A percentile compares a stretch with the other conserved stretches of the same genome.
phyloP scores from a whole-genome alignment of 371 early-diverging fungal species.

The Mucor lusitanicus region DNA sequence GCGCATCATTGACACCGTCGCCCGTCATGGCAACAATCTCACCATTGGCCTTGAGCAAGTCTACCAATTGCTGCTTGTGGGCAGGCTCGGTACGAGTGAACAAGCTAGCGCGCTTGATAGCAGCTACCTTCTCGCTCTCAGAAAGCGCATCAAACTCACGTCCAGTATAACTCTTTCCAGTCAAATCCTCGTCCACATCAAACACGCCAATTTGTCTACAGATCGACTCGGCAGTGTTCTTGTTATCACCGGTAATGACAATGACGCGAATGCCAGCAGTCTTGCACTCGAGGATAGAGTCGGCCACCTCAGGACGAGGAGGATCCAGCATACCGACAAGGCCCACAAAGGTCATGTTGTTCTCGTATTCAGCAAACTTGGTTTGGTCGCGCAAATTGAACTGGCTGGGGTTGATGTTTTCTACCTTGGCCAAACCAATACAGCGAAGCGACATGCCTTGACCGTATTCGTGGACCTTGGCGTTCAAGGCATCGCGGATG shows the following conservation, averaged over 20 bases:
- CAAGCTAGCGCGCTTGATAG: constrained; percentile 76
- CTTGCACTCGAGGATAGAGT: constrained; percentile 80
- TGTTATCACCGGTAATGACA: constrained; percentile 98
- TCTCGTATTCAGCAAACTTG: constrained; percentile 71
- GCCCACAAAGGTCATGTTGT: constrained; percentile 89
- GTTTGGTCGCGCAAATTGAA: constrained; percentile 67
- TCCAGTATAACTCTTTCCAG: constrained; percentile 86
- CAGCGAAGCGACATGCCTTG: constrained; percentile 80
- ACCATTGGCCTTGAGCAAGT: constrained; percentile 83
- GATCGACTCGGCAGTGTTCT: constrained; percentile 94
- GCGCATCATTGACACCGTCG: constrained; percentile 99
- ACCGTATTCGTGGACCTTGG: constrained; percentile 79
- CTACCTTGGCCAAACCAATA: constrained; percentile 87
- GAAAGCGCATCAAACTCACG: constrained; percentile 80
- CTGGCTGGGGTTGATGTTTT: constrained; percentile 52
- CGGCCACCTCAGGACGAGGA: constrained; percentile 92
- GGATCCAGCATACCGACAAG: constrained; percentile 96
- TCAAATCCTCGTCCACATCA: constrained; percentile 65
- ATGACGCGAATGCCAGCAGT: constrained; percentile 96
- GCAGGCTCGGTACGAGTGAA: constrained; percentile 95
- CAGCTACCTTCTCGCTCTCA: constrained; percentile 61
- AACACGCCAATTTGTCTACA: constrained; percentile 95
- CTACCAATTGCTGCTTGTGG: constrained; percentile 93
- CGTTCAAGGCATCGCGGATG: constrained; percentile 64
- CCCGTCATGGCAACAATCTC: constrained; percentile 99